Evolutionary conservation across 1,284 basidiomycete species (phyloP), one percentile per base, ranked within the genome.

Genomic region (Ceratobasidium sp.): DNA sequence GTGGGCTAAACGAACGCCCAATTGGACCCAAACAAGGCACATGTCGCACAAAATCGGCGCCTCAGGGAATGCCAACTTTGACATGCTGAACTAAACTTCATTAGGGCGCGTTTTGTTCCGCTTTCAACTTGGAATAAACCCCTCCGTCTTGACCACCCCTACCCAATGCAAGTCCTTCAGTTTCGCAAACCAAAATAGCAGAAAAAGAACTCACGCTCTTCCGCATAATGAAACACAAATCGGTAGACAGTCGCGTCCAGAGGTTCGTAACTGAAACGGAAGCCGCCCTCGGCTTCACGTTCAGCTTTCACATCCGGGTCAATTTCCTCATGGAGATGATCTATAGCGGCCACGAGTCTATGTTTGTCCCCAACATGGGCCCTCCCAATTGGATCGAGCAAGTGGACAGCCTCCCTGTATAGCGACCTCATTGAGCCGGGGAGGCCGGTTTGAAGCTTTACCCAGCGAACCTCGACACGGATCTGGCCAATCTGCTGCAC

Each of bases 221-320:
- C 58, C n/a, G 58, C 39, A 16, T 60, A 60, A 16, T 60, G 21
- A 18, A 60, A 60, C 2, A 60, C 26, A 45, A 60, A 60, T 1
- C 23, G 36, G 26, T 60, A 60, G 0, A 60, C 58, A 2, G 4
- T 26, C 12, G 41, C 39, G 39, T 60, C 58, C 23, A 60, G 39
- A 2, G 58, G 58, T 16, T 43, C 58, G 26, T 14, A 41, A 1
- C 14, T 45, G 28, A 60, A 60, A 32, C 39, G 21, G 23, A 39
- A 60, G 9, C 58, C 58, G 1, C 58, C 58, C 26, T 60, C 58
- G 6, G 36, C 23, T 36, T 60, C 39, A 5, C 39, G 18, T n/a
- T 60, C 58, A 26, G 18, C n/a, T 8, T 60, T 60, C 2, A 60
- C 12, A 26, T 41, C 58, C 14, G 9, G 58, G 26, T 45, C 36